phyloP scores from a whole-genome alignment of 169 alveolate genomes.

The Fabrea salina region DNA sequence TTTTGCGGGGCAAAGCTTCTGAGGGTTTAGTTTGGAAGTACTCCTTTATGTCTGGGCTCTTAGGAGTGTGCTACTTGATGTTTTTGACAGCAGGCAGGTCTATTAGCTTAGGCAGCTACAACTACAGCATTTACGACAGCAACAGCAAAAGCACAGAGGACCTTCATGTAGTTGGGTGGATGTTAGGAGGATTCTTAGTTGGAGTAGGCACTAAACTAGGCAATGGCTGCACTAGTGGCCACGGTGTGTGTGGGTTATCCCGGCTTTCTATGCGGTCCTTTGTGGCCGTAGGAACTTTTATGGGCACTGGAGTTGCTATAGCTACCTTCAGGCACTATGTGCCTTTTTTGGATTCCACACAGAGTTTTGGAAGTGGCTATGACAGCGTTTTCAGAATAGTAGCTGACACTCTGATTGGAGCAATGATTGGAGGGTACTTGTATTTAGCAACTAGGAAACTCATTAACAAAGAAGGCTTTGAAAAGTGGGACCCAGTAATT shows the following conservation, averaged over 20 bases:
- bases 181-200: constrained; percentile 73
- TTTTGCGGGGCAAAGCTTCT: constrained; percentile 21
- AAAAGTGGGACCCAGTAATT: constrained; percentile 33
- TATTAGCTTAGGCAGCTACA: background rate
- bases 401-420: background rate
- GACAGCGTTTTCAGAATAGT: background rate
- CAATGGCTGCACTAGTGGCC: constrained; percentile 87
- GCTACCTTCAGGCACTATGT: constrained; percentile 62
- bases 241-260: constrained; percentile 85
- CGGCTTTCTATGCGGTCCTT: constrained; percentile 68
- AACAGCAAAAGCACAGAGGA: background rate
- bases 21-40: constrained; percentile 51
- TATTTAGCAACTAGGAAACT: background rate
- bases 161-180: constrained; percentile 50
- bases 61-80: constrained; percentile 29
- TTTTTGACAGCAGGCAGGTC: constrained; percentile 14
- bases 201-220: constrained; percentile 82
- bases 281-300: constrained; percentile 69
- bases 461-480: background rate
- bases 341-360: constrained; percentile 30
- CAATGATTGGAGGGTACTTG: background rate
- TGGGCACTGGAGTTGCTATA: constrained; percentile 63
- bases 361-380: background rate
- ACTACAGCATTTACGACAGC: constrained; percentile 36
- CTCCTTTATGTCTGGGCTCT: constrained; percentile 47